phyloP scores from a whole-genome alignment of 2,329 filamentous ascomycete species.

The Epichloe sp. region DNA sequence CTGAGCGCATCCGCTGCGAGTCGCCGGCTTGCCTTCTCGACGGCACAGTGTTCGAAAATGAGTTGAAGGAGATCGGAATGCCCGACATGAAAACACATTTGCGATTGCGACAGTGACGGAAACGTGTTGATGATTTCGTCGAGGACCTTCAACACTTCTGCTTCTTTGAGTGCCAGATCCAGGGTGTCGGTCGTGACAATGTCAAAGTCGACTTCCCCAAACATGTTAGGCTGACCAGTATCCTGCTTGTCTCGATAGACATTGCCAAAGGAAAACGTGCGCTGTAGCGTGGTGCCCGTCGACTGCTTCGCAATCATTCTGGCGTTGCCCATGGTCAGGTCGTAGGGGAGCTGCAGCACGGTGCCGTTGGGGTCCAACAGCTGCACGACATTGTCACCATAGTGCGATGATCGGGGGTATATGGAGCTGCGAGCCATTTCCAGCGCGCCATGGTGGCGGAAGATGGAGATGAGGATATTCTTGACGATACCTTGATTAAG shows the following conservation, averaged over 20 bases:
- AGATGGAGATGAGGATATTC: conserved; percentile 61
- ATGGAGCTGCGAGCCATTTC: conserved; percentile 63
- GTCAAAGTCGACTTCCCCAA: conserved; percentile 91
- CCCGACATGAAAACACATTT: conserved; percentile 82
- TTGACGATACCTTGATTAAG: conserved; percentile 63
- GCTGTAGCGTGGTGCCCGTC: conserved; percentile 48
- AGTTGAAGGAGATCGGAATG: conserved; percentile 76
- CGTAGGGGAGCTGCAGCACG: conserved; percentile 87
- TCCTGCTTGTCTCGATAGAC: conserved; percentile 72
- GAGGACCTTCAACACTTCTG: conserved; percentile 84
- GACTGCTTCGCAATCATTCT: conserved; percentile 64
- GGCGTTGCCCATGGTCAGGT: conserved; percentile 81
- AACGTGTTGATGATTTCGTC: conserved; percentile 81
- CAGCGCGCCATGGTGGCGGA: conserved; percentile 78
- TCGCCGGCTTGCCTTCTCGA: conserved; percentile 54
- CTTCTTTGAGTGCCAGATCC: conserved; percentile 80
- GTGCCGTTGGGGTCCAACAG: conserved; percentile 73
- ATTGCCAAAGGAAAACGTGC: conserved; percentile 75
- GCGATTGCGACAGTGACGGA: conserved; percentile 54
- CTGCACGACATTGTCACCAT: conserved; percentile 59
- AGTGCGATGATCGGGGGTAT: conserved; percentile 73
- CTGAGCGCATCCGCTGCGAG: conserved; percentile 73
- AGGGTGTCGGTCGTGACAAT: conserved; percentile 74
- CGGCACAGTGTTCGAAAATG: conserved; percentile 82
- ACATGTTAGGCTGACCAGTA: conserved; percentile 69